phyloP scores from a whole-genome alignment of 768 basidiomycete species.

The Agaricus subrufescens region DNA sequence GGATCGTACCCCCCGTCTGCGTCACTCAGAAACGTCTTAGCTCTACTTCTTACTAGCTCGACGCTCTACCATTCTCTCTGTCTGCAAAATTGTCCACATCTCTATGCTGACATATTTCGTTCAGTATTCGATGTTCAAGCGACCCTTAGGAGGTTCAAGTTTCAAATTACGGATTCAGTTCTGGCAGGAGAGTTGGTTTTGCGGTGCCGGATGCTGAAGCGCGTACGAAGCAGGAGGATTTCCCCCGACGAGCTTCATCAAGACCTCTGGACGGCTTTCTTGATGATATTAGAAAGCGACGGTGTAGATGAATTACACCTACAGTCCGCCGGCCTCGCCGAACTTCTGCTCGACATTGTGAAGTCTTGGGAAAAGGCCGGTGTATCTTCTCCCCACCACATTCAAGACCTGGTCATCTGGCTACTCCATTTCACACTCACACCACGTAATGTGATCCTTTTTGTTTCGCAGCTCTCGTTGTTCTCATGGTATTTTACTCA shows the following conservation, averaged over 20 bases:
- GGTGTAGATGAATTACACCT: conserved; percentile 45
- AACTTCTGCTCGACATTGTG: conserved; percentile 29
- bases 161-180: conserved; percentile 30
- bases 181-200: conserved; percentile 44
- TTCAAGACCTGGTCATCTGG: conserved; percentile 32
- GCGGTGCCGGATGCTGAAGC: conserved; percentile 43
- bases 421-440: conserved; percentile 34
- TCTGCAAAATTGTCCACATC: conserved; percentile 38
- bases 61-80: conserved; percentile 39
- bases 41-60: conserved; percentile 42
- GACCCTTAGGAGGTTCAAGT: conserved; percentile 18
- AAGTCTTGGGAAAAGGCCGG: conserved; percentile 8
- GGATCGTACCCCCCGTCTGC: conserved; percentile 24
- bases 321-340: conserved; percentile 31
- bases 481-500: conserved; percentile 3
- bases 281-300: conserved; percentile 59
- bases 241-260: conserved; percentile 24
- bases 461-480: conserved; percentile 3
- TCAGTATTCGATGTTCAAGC: conserved; percentile 41
- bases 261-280: conserved; percentile 54
- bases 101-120: conserved; percentile 53
- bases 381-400: conserved; percentile 12
- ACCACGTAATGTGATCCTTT: conserved; percentile 27
- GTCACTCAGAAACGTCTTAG: conserved; percentile 36
- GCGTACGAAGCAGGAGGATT: conserved; percentile 35